Evolutionary conservation across 495 filamentous ascomycete species (phyloP).

Genomic region (Talaromyces thailandensis): DNA sequence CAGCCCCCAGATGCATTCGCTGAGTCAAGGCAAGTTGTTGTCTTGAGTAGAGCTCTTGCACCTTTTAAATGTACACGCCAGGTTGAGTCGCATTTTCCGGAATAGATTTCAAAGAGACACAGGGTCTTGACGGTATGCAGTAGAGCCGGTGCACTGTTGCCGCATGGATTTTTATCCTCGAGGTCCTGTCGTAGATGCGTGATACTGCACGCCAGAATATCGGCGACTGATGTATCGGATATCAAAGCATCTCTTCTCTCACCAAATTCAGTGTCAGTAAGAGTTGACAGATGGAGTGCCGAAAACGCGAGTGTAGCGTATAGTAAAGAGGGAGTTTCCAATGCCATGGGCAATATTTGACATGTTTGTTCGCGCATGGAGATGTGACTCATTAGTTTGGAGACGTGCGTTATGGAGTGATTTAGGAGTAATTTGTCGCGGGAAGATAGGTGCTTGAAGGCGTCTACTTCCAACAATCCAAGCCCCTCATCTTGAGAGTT

Average conservation of each 20-base stretch:
- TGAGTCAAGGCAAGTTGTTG: background rate
- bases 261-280: background rate
- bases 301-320: conserved; percentile 13
- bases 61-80: conserved; percentile 13
- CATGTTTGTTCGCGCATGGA: conserved; percentile 11
- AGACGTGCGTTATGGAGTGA: conserved; percentile 12
- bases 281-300: conserved; percentile 11
- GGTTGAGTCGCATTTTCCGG: conserved; percentile 10
- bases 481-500: background rate
- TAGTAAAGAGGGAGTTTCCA: conserved; percentile 9
- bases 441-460: background rate
- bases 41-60: conserved; percentile 9
- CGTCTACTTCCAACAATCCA: background rate
- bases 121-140: conserved; percentile 13
- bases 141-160: conserved; percentile 6
- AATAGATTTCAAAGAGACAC: conserved; percentile 13
- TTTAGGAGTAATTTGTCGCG: conserved; percentile 8
- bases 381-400: conserved; percentile 9
- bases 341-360: conserved; percentile 10
- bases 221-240: conserved; percentile 5
- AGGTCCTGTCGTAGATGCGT: conserved; percentile 9
- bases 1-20: conserved; percentile 6
- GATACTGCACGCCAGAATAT: conserved; percentile 9
- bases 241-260: background rate
- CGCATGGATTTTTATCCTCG: background rate